These are phyloP conservation scores for Tolypocladium paradoxum DNA, from an alignment of 2,329 filamentous ascomycete species.

Conservation along the genomic window DNA sequence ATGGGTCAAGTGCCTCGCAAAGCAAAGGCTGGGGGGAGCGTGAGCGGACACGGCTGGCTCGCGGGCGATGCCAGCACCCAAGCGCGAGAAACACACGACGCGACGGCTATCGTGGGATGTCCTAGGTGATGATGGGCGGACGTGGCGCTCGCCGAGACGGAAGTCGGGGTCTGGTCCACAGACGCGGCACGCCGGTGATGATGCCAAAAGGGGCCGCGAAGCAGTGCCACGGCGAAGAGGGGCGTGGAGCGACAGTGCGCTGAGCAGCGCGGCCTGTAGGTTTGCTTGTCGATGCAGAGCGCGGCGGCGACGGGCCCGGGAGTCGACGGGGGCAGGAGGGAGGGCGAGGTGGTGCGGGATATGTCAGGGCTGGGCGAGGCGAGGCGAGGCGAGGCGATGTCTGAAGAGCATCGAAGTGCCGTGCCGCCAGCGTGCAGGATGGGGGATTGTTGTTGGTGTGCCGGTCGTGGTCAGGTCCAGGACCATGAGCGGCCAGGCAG, in stretches of 20 bases:
- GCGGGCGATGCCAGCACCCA: background rate
- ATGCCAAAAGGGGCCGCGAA: background rate
- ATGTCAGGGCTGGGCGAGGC: conserved; percentile 1
- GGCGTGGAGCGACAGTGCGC: background rate
- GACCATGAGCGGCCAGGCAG: background rate
- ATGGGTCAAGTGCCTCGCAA: background rate
- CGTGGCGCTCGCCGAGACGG: background rate
- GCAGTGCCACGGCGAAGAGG: background rate
- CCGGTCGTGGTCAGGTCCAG: background rate
- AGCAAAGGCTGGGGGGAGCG: background rate
- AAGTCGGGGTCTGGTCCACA: background rate
- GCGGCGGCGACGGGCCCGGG: background rate
- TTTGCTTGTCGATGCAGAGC: background rate
- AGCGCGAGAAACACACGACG: background rate
- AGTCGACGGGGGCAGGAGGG: background rate
- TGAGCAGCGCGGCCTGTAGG: background rate
- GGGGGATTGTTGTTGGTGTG: background rate
- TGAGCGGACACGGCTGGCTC: background rate
- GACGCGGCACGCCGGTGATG: background rate
- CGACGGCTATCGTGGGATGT: background rate
- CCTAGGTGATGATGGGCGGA: background rate
- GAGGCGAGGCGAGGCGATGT: background rate
- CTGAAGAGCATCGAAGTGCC: conserved; percentile 1
- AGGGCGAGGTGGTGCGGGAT: background rate
- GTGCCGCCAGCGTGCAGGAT: background rate